phyloP scores from a whole-genome alignment of 345 rosid species.

The Salix dunnii region DNA sequence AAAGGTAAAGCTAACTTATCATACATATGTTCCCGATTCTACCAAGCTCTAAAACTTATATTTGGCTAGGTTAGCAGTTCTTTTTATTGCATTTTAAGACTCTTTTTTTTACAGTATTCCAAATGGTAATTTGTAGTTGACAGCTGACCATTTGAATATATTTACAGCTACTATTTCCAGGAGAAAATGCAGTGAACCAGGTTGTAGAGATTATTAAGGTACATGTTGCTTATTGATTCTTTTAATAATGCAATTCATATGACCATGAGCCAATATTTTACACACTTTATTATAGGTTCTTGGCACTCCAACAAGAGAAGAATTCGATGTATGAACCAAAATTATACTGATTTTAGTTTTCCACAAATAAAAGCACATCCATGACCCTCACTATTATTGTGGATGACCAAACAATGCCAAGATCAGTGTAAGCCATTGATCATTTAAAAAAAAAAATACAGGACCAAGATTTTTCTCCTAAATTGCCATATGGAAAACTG shows the following conservation, averaged over 20 bases:
- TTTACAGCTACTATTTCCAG: conserved; percentile 31
- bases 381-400: not conserved
- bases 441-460: too few relatives aligned
- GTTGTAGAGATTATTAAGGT: conserved; percentile 38
- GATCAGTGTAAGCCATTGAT: not conserved
- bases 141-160: not conserved
- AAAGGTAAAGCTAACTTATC: conserved; percentile 32
- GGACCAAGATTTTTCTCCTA: not conserved
- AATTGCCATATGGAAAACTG: not conserved
- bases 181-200: conserved; percentile 37
- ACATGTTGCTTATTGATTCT: not conserved
- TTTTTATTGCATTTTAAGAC: not conserved
- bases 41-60: conserved; percentile 36
- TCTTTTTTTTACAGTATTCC: not conserved
- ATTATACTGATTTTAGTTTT: too few relatives aligned
- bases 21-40: conserved; percentile 35
- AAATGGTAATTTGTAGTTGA: not conserved
- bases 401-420: not conserved
- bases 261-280: not conserved
- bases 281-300: conserved; percentile 19
- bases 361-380: too few relatives aligned
- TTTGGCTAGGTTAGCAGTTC: conserved; percentile 26
- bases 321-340: too few relatives aligned
- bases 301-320: conserved; percentile 37
- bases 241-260: not conserved